These are phyloP conservation scores for Epichloe festucae DNA, from an alignment of 2,329 filamentous ascomycete species.

Conservation along the genomic window DNA sequence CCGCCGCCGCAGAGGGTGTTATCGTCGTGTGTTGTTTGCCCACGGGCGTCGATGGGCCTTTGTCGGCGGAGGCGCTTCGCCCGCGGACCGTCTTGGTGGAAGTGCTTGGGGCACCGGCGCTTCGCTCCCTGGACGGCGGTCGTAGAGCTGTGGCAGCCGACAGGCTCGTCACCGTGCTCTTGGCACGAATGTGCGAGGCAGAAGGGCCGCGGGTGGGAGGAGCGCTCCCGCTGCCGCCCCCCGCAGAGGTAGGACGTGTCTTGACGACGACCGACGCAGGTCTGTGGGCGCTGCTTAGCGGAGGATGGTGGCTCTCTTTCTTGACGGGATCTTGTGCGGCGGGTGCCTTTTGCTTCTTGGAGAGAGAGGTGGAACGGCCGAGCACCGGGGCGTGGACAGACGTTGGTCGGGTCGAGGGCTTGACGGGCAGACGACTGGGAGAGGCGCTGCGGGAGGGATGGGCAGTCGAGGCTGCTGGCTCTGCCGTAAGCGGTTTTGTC, in stretches of 20 bases:
- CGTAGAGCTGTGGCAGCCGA: constrained; percentile 16
- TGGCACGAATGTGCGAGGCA: constrained; percentile 18
- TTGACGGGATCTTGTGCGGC: constrained; percentile 5
- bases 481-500: constrained; percentile 6
- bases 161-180: constrained; percentile 18
- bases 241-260: constrained; percentile 19
- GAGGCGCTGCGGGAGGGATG: constrained; percentile 26
- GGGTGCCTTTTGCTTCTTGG: background rate
- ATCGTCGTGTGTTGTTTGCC: background rate
- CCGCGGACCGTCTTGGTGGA: background rate
- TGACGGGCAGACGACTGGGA: constrained; percentile 37
- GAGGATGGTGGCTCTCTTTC: constrained; percentile 20
- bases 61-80: constrained; percentile 11
- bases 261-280: constrained; percentile 9
- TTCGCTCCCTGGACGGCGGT: constrained; percentile 15
- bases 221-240: constrained; percentile 12
- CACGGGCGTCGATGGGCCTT: constrained; percentile 6
- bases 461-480: constrained; percentile 4
- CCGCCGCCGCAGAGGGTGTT: constrained; percentile 1
- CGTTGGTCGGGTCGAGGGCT: constrained; percentile 25
- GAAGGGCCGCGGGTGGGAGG: constrained; percentile 8
- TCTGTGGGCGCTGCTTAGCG: constrained; percentile 20
- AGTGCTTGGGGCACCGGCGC: background rate
- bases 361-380: constrained; percentile 13
- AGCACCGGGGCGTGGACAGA: constrained; percentile 12